These are phyloP conservation scores for Yarrowia sp. DNA, from an alignment of 805 yeast species.

Conservation along the genomic window DNA sequence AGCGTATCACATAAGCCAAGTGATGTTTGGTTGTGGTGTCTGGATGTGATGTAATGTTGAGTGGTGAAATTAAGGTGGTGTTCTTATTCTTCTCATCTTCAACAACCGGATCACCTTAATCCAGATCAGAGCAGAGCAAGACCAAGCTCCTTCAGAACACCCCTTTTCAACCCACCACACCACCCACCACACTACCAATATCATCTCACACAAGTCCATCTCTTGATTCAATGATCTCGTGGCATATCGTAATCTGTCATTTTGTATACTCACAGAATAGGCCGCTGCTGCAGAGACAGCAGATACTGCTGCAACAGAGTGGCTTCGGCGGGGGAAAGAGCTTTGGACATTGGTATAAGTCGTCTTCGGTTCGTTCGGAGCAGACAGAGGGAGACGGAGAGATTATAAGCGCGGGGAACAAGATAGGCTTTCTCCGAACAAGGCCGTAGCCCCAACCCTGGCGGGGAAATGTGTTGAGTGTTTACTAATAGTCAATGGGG, in stretches of 20 bases:
- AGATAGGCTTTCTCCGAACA: slow-evolving; percentile 21
- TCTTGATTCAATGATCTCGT: background rate
- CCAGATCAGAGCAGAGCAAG: too few species aligned
- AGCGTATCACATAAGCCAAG: too few species aligned
- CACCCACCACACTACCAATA: too few species aligned
- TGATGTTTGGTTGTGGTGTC: too few species aligned
- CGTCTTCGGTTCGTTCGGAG: background rate
- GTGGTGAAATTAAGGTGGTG: too few species aligned
- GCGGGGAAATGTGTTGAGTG: slow-evolving; percentile 11
- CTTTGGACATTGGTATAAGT: slow-evolving; percentile 4
- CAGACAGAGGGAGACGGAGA: background rate
- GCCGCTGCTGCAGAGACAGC: slow-evolving; percentile 35
- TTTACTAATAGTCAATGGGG: background rate
- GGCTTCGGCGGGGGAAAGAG: slow-evolving; percentile 23
- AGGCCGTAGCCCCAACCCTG: slow-evolving; percentile 21
- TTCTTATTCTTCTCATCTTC: too few species aligned
- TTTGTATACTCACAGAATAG: slow-evolving; percentile 36
- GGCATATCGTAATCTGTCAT: too few species aligned
- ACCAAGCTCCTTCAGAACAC: too few species aligned
- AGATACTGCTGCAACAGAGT: slow-evolving; percentile 34
- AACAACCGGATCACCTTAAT: too few species aligned
- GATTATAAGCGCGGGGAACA: slow-evolving; percentile 23
- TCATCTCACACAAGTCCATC: too few species aligned
- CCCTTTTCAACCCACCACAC: too few species aligned
- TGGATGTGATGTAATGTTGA: too few species aligned